These are phyloP conservation scores for Vitis hybrid DNA, from an alignment of 177 flowering plant genomes.

Conservation along the genomic window DNA sequence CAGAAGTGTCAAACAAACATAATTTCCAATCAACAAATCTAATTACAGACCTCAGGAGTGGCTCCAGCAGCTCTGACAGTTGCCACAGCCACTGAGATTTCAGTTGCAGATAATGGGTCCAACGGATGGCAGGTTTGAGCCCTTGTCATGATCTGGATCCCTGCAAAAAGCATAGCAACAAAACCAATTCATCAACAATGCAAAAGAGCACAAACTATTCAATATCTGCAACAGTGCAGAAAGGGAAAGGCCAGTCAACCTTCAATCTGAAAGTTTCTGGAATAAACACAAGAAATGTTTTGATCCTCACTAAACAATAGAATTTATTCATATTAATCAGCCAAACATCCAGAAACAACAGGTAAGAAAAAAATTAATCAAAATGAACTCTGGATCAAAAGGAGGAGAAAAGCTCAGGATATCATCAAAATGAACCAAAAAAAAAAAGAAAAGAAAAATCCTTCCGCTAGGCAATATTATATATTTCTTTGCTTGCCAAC, in stretches of 20 bases:
- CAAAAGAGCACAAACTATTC: too few species aligned
- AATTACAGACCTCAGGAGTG: constrained; percentile 76
- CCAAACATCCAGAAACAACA: too few species aligned
- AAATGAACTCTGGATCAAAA: too few species aligned
- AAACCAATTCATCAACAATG: not conserved
- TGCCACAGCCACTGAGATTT: constrained; percentile 91
- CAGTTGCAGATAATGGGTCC: constrained; percentile 94
- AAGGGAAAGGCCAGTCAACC: not conserved
- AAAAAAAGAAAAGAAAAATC: too few species aligned
- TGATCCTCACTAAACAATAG: too few species aligned
- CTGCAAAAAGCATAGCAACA: constrained; percentile 26
- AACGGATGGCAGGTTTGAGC: constrained; percentile 86
- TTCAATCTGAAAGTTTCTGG: not conserved
- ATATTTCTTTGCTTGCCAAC: too few species aligned
- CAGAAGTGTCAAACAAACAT: not conserved
- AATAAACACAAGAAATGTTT: too few species aligned
- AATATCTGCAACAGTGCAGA: not conserved
- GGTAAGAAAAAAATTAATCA: too few species aligned
- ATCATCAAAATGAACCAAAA: too few species aligned
- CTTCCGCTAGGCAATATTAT: too few species aligned
- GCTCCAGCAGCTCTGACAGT: constrained; percentile 98
- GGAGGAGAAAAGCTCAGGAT: too few species aligned
- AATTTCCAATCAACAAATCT: not conserved
- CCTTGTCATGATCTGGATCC: constrained; percentile 55
- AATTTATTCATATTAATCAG: too few species aligned